Base-by-base conservation (phyloP, 495 filamentous ascomycete genomes). In the Cladorrhinum samala region DNA sequence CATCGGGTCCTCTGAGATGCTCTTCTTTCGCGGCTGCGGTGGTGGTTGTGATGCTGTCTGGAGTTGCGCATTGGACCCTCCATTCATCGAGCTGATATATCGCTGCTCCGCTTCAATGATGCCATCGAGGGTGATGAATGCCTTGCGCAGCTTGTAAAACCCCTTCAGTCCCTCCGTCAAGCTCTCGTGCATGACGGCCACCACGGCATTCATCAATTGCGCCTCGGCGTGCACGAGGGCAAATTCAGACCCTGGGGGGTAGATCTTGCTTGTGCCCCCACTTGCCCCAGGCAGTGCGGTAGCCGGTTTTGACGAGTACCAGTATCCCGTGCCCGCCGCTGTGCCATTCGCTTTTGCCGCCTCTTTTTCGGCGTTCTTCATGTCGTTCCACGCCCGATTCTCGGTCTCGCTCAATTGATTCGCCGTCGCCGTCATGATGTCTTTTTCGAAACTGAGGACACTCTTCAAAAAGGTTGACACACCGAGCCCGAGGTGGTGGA, bases 121-220 rank as follows among this genome's bases (percentile, higher is more conserved):
- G 4, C 77, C 78, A 65, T 96, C 86, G 16, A 98, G 73, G 3
- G 92, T 87, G 20, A 87, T 72, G 62, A 86, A 97, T 5, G 93
- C 93, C 60, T 91, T 96, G 55, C 94, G 77, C 64, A 98, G 65
- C 66, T 91, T 93, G 65, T 96, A 96, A 58, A 97, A 96, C 1
- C 88, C 89, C 67, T 85, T 88, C 63, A 98, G 80, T 42, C 83
- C 89, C 59, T 97, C 93, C 0, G 92, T 93, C 57, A 97, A 71
- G 60, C 89, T 96, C 68, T 97, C 93, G 54, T 91, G 94, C 58
- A 96, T 73, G 8, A 97, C 87, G 1, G 80, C 89, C 3, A 96
- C 80, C 14, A 98, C 86, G 6, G 93, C 94, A 60, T 78, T 79
- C 87, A 96, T 95, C 47, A 98, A 70, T 59, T 95, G 88, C 2